These are phyloP conservation scores for Gamsiella multidivaricata DNA, from an alignment of 192 early-diverging fungal genomes.

Conservation along the genomic window DNA sequence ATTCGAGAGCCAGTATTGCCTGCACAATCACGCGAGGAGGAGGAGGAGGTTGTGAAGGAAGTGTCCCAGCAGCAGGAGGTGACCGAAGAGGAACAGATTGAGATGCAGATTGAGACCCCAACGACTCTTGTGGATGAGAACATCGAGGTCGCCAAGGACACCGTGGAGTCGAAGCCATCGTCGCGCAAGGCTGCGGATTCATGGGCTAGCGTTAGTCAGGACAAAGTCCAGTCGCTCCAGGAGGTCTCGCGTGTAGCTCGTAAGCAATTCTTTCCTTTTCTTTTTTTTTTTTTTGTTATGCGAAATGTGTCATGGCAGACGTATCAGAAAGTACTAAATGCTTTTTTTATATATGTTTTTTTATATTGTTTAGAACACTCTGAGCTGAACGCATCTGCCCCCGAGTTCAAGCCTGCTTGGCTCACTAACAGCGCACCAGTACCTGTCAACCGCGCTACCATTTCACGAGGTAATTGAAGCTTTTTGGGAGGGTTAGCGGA, in stretches of 20 bases:
- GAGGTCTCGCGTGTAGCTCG: conserved; percentile 49
- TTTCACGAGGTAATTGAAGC: neutral
- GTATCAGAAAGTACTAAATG: too few relatives aligned
- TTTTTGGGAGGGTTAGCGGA: neutral
- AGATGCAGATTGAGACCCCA: conserved; percentile 26
- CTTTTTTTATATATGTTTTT: too few relatives aligned
- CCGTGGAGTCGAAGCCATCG: neutral
- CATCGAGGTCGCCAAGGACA: neutral
- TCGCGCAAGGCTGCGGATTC: neutral
- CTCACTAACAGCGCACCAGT: neutral
- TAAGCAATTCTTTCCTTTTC: neutral
- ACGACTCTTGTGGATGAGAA: conserved; percentile 44
- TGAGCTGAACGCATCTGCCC: conserved; percentile 45
- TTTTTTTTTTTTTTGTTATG: neutral
- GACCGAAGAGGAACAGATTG: conserved; percentile 1
- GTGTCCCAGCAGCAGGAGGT: neutral
- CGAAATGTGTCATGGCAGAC: neutral
- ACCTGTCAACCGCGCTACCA: neutral
- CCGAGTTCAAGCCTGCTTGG: conserved; percentile 50
- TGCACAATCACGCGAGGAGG: neutral
- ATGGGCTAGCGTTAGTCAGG: neutral
- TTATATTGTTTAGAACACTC: conserved; percentile 31
- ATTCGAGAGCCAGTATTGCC: neutral
- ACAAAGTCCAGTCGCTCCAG: conserved; percentile 44
- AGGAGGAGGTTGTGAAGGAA: neutral